phyloP scores from a whole-genome alignment of 1,284 basidiomycete genomes.

The Trametes sp. region DNA sequence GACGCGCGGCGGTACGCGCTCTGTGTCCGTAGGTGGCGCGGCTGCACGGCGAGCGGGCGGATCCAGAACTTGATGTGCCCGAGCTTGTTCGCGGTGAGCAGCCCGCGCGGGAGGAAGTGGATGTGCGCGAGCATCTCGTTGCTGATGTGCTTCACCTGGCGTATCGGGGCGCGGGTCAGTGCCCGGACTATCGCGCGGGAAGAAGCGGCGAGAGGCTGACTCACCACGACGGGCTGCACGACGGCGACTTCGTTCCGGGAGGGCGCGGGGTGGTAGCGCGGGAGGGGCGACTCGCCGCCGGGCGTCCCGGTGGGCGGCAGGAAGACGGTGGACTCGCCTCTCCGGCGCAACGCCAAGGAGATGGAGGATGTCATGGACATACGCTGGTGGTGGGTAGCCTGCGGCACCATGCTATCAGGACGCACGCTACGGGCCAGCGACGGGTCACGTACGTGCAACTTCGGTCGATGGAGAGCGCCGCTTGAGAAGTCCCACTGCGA shows the following conservation, averaged over 20 bases:
- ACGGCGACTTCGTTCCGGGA: slow-evolving; percentile 90
- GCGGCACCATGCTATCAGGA: slow-evolving; percentile 10
- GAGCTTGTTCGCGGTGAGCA: slow-evolving; percentile 79
- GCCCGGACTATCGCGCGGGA: neutral
- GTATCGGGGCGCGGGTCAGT: slow-evolving; percentile 36
- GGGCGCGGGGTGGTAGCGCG: slow-evolving; percentile 85
- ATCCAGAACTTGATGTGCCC: slow-evolving; percentile 87
- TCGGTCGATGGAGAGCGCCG: slow-evolving; percentile 78
- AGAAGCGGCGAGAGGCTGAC: slow-evolving; percentile 37
- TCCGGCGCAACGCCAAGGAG: slow-evolving; percentile 69
- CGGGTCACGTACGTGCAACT: slow-evolving; percentile 58
- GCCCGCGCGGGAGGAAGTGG: slow-evolving; percentile 73
- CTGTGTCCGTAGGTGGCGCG: slow-evolving; percentile 37
- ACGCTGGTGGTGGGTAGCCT: slow-evolving; percentile 70
- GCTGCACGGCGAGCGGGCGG: slow-evolving; percentile 64
- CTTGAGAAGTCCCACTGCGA: slow-evolving; percentile 97
- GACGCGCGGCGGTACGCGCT: slow-evolving; percentile 28
- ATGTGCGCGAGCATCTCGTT: slow-evolving; percentile 77
- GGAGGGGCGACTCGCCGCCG: slow-evolving; percentile 44
- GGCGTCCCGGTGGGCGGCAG: slow-evolving; percentile 52
- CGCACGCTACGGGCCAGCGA: neutral
- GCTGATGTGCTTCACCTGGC: slow-evolving; percentile 80
- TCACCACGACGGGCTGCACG: slow-evolving; percentile 89
- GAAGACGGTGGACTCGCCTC: slow-evolving; percentile 59
- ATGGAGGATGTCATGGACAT: slow-evolving; percentile 78